Evolutionary conservation across 768 basidiomycete species (phyloP).

Genomic region (Lactarius deliciosus): DNA sequence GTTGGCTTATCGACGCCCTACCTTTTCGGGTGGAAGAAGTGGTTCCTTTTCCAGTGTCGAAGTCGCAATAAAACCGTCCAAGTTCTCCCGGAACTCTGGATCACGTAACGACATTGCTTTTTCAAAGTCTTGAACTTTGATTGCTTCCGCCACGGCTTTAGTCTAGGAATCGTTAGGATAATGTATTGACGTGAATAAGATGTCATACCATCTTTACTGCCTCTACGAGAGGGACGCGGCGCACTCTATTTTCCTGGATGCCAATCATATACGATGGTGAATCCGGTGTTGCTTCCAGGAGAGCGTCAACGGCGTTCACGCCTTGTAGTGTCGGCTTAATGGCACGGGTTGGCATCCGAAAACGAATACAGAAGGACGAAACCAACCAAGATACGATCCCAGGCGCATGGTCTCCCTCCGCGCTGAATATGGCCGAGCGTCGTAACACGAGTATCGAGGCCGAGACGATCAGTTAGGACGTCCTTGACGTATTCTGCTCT

Average conservation of each 20-base stretch:
- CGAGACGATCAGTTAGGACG: constrained; percentile 80
- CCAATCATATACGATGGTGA: constrained; percentile 99
- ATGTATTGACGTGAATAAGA: neutral
- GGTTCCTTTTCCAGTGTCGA: constrained; percentile 53
- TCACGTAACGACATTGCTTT: constrained; percentile 88
- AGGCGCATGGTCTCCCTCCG: constrained; percentile 90
- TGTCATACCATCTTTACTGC: constrained; percentile 78
- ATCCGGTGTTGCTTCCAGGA: constrained; percentile 81
- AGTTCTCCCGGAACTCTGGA: constrained; percentile 83
- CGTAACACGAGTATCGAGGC: constrained; percentile 94
- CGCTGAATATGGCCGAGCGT: constrained; percentile 96
- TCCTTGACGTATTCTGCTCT: constrained; percentile 88
- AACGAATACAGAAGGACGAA: neutral
- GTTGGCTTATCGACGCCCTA: constrained; percentile 19
- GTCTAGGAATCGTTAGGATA: constrained; percentile 52
- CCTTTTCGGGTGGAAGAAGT: constrained; percentile 37
- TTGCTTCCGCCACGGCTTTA: constrained; percentile 78
- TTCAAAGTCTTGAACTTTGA: constrained; percentile 78
- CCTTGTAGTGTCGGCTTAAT: constrained; percentile 92
- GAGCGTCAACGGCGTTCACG: constrained; percentile 85
- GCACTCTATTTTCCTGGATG: constrained; percentile 93
- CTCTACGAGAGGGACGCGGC: constrained; percentile 85
- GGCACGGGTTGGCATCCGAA: constrained; percentile 10
- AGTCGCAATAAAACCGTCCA: constrained; percentile 81
- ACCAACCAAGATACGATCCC: constrained; percentile 82